phyloP scores from a whole-genome alignment of 2,329 filamentous ascomycete species.

The Blastomyces parvus region DNA sequence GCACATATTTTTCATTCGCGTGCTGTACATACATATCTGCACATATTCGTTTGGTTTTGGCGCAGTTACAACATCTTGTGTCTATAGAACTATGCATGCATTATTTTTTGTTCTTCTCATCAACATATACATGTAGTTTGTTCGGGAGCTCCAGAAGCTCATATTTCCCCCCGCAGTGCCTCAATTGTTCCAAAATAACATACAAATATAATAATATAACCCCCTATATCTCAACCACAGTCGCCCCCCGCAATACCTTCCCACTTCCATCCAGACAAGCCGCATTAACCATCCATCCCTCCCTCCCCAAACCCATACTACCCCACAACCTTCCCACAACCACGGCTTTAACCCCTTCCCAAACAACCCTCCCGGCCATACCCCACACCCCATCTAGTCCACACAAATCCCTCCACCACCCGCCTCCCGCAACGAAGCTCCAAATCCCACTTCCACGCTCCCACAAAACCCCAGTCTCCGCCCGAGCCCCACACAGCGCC shows the following conservation, averaged over 20 bases:
- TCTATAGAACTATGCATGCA: no score
- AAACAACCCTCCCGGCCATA: slow-evolving; percentile 42
- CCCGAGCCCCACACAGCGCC: slow-evolving; percentile 42
- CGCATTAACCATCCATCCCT: slow-evolving; percentile 52
- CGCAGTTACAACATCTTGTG: not conserved
- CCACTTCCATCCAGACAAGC: slow-evolving; percentile 37
- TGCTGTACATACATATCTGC: not conserved
- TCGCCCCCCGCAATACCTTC: slow-evolving; percentile 29
- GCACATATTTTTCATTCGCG: not conserved
- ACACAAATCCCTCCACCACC: slow-evolving; percentile 11
- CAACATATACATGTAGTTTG: no score
- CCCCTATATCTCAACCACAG: slow-evolving; percentile 25
- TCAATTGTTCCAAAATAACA: not conserved
- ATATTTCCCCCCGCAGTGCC: no score
- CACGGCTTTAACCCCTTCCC: slow-evolving; percentile 47
- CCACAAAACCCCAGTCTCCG: slow-evolving; percentile 20
- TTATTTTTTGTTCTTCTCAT: no score
- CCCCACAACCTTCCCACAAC: slow-evolving; percentile 53
- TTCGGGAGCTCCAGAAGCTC: no score
- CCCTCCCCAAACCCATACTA: slow-evolving; percentile 25
- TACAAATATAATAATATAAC: not conserved
- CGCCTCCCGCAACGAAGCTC: slow-evolving; percentile 10
- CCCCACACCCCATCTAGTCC: slow-evolving; percentile 36
- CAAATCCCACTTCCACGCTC: slow-evolving; percentile 13
- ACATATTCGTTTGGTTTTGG: not conserved